Percentiles rank a stretch among this genome's conserved stretches.
phyloP scores from a whole-genome alignment of 225 moss, liverwort and hornwort species.

The Asterella californica region DNA sequence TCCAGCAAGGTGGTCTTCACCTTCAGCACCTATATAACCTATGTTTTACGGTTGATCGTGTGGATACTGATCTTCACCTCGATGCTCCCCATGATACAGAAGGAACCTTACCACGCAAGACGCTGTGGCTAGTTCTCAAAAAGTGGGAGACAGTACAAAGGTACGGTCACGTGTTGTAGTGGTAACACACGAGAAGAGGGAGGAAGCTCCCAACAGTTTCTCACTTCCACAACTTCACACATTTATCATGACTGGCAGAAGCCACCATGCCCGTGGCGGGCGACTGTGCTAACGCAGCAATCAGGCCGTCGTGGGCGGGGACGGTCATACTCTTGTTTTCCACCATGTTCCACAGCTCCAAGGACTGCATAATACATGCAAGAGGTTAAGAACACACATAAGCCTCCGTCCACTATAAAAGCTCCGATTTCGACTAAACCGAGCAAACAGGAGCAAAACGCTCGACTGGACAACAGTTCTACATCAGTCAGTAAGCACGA shows the following conservation, averaged over 20 bases:
- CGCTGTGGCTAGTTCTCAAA: conserved; percentile 23
- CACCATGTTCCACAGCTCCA: conserved; percentile 99
- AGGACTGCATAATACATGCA: conserved; percentile 52
- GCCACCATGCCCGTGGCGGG: conserved; percentile 98
- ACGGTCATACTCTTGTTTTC: conserved; percentile 99
- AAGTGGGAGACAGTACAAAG: conserved; percentile 29
- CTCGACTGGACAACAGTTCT: background rate
- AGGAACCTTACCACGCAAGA: conserved; percentile 23
- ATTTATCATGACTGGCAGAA: conserved; percentile 97
- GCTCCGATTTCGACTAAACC: background rate
- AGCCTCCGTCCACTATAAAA: background rate
- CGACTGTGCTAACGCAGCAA: conserved; percentile 92
- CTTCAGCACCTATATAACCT: conserved; percentile 16
- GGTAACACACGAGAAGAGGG: background rate
- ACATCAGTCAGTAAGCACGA: background rate
- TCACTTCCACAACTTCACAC: conserved; percentile 91
- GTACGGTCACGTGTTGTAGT: conserved; percentile 1
- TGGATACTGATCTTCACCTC: conserved; percentile 17
- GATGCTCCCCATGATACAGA: conserved; percentile 30
- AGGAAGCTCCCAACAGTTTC: background rate
- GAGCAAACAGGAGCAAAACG: background rate
- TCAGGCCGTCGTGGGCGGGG: conserved; percentile 90
- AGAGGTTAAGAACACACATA: background rate
- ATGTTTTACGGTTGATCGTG: conserved; percentile 2
- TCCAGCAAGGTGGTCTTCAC: conserved; percentile 7